Evolutionary conservation across 176 grass and related monocot genomes (phyloP).

Genomic region (Musa troglodytarum): DNA sequence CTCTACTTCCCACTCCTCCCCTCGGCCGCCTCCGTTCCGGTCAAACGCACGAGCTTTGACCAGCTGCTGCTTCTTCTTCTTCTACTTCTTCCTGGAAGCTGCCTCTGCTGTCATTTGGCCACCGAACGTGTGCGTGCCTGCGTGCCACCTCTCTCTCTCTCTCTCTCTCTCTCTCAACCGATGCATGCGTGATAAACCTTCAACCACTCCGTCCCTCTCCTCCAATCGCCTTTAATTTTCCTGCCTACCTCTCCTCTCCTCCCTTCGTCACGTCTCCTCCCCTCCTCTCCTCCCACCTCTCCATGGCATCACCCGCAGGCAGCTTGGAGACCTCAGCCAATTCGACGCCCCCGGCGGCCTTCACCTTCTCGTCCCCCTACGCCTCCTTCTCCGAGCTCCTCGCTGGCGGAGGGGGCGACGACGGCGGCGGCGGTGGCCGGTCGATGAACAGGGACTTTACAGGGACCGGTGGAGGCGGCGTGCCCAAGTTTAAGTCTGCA

Average conservation of each 20-base stretch:
- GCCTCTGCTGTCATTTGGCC: background rate
- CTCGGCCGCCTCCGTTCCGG: conserved; percentile 40
- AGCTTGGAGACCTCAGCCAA: conserved; percentile 36
- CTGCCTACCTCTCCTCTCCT: conserved; percentile 2
- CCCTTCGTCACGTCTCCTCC: conserved; percentile 19
- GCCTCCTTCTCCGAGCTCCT: conserved; percentile 78
- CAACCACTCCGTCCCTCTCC: conserved; percentile 23
- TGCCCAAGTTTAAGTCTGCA: conserved; percentile 91
- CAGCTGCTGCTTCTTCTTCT: background rate
- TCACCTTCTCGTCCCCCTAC: conserved; percentile 49
- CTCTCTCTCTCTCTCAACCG: background rate
- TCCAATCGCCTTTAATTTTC: conserved; percentile 9
- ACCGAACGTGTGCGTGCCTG: background rate
- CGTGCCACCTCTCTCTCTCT: background rate
- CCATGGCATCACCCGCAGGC: conserved; percentile 48
- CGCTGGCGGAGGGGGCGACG: conserved; percentile 24
- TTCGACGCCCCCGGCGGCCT: conserved; percentile 4
- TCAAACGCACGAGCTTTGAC: conserved; percentile 95
- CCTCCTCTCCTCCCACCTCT: background rate
- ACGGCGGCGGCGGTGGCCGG: conserved; percentile 9
- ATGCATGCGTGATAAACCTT: background rate
- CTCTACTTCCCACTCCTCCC: background rate
- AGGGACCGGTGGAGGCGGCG: conserved; percentile 26
- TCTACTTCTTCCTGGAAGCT: background rate
- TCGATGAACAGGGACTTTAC: conserved; percentile 10